Percentiles rank a stretch among this genome's conserved stretches.
Conservation (phyloP, 805 yeast genomes). For the Barnettozyma populi region DNA sequence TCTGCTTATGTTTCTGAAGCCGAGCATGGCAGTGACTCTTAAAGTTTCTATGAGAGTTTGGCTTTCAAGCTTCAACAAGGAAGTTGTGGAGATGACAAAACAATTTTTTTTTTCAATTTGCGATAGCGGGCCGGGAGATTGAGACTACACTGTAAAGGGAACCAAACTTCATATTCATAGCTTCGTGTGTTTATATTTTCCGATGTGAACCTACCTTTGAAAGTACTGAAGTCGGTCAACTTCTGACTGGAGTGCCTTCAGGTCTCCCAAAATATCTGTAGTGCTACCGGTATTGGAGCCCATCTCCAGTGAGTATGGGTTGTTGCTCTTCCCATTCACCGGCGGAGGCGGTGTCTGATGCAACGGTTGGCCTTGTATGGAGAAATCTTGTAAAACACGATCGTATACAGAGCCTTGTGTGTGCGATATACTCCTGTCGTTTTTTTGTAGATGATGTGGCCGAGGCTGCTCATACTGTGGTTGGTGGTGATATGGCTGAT, state of each 20-base stretch:
- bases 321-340: neutral
- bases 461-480: constrained; percentile 2
- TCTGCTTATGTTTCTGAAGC: constrained; percentile 1
- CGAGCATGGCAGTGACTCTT: neutral
- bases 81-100: neutral
- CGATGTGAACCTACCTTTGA: constrained; percentile 1
- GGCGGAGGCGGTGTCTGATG: neutral
- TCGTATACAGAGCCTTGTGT: constrained; percentile 9
- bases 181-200: neutral
- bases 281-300: constrained; percentile 14
- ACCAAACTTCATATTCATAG: neutral
- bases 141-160: neutral
- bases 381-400: constrained; percentile 13
- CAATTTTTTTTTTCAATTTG: neutral
- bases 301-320: constrained; percentile 1
- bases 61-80: neutral
- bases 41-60: neutral
- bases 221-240: constrained; percentile 46
- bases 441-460: neutral
- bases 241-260: constrained; percentile 63
- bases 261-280: constrained; percentile 54
- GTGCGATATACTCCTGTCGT: constrained; percentile 1
- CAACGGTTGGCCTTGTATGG: constrained; percentile 6
- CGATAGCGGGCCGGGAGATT: neutral
- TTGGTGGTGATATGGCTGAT: neutral